Evolutionary conservation across 1,139 yeast species (phyloP), one percentile per base, ranked within the genome.

Genomic region (Pichia sp.): DNA sequence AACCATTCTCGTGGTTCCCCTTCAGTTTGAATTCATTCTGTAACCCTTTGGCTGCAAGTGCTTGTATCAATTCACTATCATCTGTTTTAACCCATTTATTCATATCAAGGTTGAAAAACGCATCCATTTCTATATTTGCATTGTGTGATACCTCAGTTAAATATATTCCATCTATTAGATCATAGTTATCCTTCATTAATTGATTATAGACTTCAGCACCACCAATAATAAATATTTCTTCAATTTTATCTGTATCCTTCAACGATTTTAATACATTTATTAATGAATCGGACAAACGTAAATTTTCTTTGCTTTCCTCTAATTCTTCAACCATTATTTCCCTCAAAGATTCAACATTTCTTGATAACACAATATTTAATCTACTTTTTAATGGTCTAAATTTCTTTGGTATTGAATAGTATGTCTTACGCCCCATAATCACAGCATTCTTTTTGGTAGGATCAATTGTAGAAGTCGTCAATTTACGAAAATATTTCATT

Each of bases 381-480:
- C 99, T 72, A 43, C 73, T 77, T 3, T 83, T 82, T 40, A 92
- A 71, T 0, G 99, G 99, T 52, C 96, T 71, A 65, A 87, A 92
- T 60, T 74, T 80, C 1, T 65, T 50, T 0, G 98, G 98, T 39
- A 92, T 89, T 8, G 96, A 86, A 33, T 89, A 94, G 96, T 97
- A 92, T 1, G 98, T 92, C 59, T 81, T 84, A 46, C 97, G 73
- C 6, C 99, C 99, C 99, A 94, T 92, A 9, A 94, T 73, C 12
- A 94, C 97, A 0, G 89, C 95, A 56, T 90, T 87, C 45, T 65
- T 61, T 47, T 64, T 65, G 6, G 48, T 49, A 6, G 70, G 57
- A 35, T 63, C 64, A 5, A 45, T 45, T 25, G 73, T 66, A 46
- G 55, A 54, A 4, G 80, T 66, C 0, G 98, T 92, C 20, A 86